Conservation (phyloP, 2,329 filamentous ascomycete genomes). For the Fusarium subtropicale region DNA sequence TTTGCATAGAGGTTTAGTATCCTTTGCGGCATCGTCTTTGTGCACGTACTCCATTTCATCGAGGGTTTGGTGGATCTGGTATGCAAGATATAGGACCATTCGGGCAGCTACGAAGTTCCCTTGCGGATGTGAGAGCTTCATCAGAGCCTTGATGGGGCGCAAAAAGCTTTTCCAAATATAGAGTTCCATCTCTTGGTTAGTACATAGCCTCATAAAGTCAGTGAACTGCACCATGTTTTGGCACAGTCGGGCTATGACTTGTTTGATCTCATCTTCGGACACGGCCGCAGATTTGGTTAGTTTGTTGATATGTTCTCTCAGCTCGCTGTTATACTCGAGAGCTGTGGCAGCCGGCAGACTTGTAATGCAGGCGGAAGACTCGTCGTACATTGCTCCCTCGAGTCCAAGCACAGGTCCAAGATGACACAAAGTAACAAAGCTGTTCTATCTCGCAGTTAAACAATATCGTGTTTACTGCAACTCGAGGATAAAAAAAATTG, state of each 20-base stretch:
- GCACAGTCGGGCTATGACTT: neutral
- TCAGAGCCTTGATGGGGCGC: neutral
- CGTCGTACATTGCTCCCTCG: neutral
- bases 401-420: neutral
- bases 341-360: neutral
- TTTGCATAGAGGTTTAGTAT: fast-evolving
- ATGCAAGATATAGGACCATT: neutral
- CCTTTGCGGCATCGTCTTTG: fast-evolving
- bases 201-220: fast-evolving
- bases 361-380: neutral
- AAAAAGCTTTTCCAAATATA: neutral
- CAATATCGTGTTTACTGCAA: neutral
- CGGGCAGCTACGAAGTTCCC: neutral
- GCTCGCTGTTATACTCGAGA: neutral
- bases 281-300: neutral
- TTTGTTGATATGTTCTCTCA: neutral
- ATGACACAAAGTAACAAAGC: neutral
- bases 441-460: neutral
- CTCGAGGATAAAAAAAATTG: neutral
- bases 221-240: neutral
- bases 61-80: neutral
- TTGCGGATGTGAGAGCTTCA: neutral
- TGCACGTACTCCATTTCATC: neutral
- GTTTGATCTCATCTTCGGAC: neutral
- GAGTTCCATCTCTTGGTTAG: neutral